Evolutionary conservation across 2,329 filamentous ascomycete genomes (phyloP).

Genomic region (Claviceps purpurea): DNA sequence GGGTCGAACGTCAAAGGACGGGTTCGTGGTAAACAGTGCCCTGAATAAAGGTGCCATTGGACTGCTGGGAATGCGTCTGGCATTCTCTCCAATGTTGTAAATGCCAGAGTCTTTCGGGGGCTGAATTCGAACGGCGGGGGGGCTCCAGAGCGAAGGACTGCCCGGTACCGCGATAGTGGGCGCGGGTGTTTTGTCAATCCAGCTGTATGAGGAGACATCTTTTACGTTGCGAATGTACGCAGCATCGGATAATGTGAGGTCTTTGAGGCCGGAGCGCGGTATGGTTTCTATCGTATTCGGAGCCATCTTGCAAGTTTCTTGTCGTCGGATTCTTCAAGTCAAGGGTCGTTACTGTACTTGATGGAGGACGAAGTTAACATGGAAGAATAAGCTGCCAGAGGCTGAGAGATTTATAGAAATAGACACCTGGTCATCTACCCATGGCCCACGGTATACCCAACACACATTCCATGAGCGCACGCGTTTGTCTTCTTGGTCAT

Average conservation of each 20-base stretch:
- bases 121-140: slow-evolving; percentile 11
- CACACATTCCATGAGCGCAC: neutral
- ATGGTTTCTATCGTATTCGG: neutral
- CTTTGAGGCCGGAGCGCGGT: neutral
- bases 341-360: neutral
- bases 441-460: neutral
- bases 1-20: slow-evolving; percentile 23
- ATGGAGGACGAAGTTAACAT: neutral
- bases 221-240: too few relatives aligned
- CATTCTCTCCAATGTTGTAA: slow-evolving; percentile 31
- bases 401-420: neutral
- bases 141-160: slow-evolving; percentile 20
- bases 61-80: slow-evolving; percentile 26
- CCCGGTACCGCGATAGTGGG: slow-evolving; percentile 34
- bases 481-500: neutral
- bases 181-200: slow-evolving; percentile 24
- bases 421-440: too few relatives aligned
- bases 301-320: neutral
- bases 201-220: slow-evolving; percentile 41
- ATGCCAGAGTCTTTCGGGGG: slow-evolving; percentile 25
- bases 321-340: neutral
- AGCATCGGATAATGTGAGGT: neutral
- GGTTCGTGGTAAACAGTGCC: slow-evolving; percentile 23
- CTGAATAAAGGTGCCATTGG: slow-evolving; percentile 35
- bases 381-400: neutral